A percentile compares a stretch with the other conserved stretches of the same genome.
Evolutionary conservation across 2,329 filamentous ascomycete genomes (phyloP).

Genomic region (Lecanoromycetidae sp.): DNA sequence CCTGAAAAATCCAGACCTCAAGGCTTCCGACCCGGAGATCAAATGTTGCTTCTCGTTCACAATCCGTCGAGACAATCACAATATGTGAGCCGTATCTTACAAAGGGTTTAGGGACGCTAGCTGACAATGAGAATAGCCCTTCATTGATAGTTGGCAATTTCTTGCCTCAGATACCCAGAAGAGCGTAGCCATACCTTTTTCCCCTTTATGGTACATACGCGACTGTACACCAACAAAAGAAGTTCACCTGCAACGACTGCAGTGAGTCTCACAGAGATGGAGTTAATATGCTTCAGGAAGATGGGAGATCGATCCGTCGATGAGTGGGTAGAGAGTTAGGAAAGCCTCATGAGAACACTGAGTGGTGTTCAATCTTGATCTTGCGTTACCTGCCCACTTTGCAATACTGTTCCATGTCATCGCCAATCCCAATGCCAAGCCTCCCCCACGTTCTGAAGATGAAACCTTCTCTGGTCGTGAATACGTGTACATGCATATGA

Average conservation of each 20-base stretch:
- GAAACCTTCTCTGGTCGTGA: not conserved
- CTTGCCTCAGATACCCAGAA: slow-evolving; percentile 61
- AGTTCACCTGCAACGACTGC: too few relatives aligned
- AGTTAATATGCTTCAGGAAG: not conserved
- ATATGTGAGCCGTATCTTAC: slow-evolving; percentile 58
- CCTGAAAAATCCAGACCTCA: slow-evolving; percentile 66
- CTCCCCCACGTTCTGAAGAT: not conserved
- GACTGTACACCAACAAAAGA: too few relatives aligned
- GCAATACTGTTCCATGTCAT: too few relatives aligned
- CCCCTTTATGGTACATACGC: not conserved
- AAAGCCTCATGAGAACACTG: too few relatives aligned
- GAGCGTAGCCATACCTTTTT: not conserved
- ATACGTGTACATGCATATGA: not conserved
- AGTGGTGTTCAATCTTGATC: too few relatives aligned
- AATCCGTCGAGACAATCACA: slow-evolving; percentile 85
- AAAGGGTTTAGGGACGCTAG: slow-evolving; percentile 3
- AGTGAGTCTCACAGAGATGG: slow-evolving; percentile 6
- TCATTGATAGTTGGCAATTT: slow-evolving; percentile 96
- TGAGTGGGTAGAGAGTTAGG: too few relatives aligned
- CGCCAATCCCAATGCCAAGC: not conserved
- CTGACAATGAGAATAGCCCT: slow-evolving; percentile 49
- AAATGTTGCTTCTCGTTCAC: slow-evolving; percentile 97
- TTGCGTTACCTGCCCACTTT: too few relatives aligned
- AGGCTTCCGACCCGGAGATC: slow-evolving; percentile 59
- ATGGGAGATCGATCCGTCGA: too few relatives aligned